A percentile compares a stretch with the other conserved stretches of the same genome.
Evolutionary conservation across 768 basidiomycete genomes (phyloP).

Genomic region (Leccinum pellstonianum): DNA sequence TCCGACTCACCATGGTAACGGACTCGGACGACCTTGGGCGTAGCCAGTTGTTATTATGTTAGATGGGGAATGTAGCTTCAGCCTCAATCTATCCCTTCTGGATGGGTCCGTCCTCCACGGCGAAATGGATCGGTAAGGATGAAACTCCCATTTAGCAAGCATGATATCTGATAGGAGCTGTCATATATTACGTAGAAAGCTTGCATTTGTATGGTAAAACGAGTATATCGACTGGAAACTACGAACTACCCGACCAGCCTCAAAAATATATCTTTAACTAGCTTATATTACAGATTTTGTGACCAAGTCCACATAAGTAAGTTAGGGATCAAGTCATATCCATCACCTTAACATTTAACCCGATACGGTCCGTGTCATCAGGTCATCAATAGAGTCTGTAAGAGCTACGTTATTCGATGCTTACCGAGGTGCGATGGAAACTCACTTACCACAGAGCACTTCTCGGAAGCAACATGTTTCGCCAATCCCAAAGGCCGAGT

Average conservation of each 20-base stretch:
- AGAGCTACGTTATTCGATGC: neutral
- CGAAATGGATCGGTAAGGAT: neutral
- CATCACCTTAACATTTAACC: neutral
- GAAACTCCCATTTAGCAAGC: neutral
- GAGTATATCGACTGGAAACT: neutral
- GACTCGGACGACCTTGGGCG: neutral
- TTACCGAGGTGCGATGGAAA: neutral
- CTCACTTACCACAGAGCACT: conserved; percentile 1
- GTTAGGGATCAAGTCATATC: neutral
- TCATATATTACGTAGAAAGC: neutral
- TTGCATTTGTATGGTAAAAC: neutral
- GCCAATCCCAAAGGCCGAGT: conserved; percentile 11
- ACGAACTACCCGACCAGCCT: neutral
- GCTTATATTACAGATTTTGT: neutral
- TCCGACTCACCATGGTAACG: neutral
- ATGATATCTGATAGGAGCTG: neutral
- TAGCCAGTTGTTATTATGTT: neutral
- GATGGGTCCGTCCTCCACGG: neutral
- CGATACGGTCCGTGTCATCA: neutral
- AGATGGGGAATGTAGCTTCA: no score
- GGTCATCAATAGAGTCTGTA: neutral
- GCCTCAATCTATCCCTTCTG: neutral
- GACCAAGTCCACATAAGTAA: neutral
- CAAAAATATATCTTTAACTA: neutral
- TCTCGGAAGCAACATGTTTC: conserved; percentile 13